These are phyloP conservation scores for Colletotrichum cereale DNA, from an alignment of 2,329 filamentous ascomycete genomes.

Conservation along the genomic window DNA sequence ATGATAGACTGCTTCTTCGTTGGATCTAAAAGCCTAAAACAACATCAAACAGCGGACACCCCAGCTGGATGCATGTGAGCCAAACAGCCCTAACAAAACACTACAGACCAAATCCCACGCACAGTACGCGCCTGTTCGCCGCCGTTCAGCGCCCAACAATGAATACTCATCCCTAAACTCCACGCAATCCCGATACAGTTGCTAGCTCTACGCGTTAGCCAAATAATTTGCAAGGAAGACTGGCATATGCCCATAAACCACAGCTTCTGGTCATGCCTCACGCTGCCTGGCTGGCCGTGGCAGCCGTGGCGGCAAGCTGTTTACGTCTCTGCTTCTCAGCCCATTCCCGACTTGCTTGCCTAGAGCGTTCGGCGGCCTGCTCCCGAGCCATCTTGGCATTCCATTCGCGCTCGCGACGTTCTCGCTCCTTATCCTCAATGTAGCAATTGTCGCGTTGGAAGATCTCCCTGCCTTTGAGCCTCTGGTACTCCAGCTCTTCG, in stretches of 20 bases:
- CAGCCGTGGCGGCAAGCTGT: constrained; percentile 42
- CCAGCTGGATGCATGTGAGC: not conserved
- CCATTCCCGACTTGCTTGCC: constrained; percentile 71
- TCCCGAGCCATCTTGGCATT: constrained; percentile 67
- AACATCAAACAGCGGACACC: not conserved
- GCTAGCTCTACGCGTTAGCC: constrained; percentile 5
- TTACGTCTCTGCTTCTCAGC: constrained; percentile 68
- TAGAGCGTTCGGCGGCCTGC: constrained; percentile 71
- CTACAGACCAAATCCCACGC: not conserved
- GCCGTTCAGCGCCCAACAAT: not conserved
- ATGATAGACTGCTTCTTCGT: not conserved
- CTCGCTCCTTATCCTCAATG: constrained; percentile 62
- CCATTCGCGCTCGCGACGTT: constrained; percentile 66
- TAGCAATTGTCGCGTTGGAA: constrained; percentile 64
- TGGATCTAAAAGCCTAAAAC: not conserved
- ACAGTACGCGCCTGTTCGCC: not conserved
- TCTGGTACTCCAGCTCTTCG: constrained; percentile 65
- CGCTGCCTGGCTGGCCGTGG: constrained; percentile 8
- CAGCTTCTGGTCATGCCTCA: not conserved
- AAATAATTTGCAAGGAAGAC: constrained; percentile 11
- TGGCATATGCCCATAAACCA: not conserved
- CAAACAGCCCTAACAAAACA: not conserved
- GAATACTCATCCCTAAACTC: constrained; percentile 11
- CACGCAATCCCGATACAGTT: constrained; percentile 2
- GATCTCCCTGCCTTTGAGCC: constrained; percentile 65